These are phyloP conservation scores for Collybiopsis luxurians DNA, from an alignment of 768 basidiomycete species.

Conservation along the genomic window DNA sequence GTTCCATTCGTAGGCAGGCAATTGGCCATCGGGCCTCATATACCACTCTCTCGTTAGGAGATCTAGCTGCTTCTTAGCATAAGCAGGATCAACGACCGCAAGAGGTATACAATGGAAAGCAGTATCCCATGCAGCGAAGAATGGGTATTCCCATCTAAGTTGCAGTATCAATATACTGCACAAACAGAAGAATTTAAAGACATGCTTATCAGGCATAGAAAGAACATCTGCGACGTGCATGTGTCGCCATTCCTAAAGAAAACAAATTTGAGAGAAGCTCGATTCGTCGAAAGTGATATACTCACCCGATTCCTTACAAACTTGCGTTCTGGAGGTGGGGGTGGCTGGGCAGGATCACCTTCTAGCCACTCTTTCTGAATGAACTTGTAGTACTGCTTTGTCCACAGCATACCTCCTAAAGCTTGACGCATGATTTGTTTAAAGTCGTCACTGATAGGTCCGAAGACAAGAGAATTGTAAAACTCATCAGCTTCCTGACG, in stretches of 20 bases:
- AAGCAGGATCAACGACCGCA: constrained; percentile 91
- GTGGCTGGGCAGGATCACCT: constrained; percentile 93
- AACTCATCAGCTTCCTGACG: constrained; percentile 96
- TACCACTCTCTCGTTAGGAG: constrained; percentile 98
- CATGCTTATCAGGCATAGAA: constrained; percentile 98
- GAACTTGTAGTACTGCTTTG: constrained; percentile 96
- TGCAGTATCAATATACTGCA: constrained; percentile 7
- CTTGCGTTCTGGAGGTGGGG: constrained; percentile 89
- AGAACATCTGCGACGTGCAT: constrained; percentile 94
- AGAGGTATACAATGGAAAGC: constrained; percentile 99
- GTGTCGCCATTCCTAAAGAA: constrained; percentile 85
- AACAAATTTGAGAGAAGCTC: background rate
- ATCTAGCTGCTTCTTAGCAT: constrained; percentile 98
- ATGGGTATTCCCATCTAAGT: constrained; percentile 93
- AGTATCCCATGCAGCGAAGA: constrained; percentile 97
- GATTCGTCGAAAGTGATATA: constrained; percentile 8
- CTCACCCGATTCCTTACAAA: constrained; percentile 76
- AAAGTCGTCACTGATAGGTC: constrained; percentile 88
- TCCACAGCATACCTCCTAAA: constrained; percentile 96
- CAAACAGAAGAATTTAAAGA: constrained; percentile 7
- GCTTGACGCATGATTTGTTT: constrained; percentile 97
- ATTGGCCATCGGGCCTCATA: constrained; percentile 98
- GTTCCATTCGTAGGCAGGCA: constrained; percentile 99
- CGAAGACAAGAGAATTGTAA: constrained; percentile 75
- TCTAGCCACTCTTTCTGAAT: constrained; percentile 96